These are phyloP conservation scores for Colletotrichum abscissum DNA, from an alignment of 2,329 filamentous ascomycete species.

Conservation along the genomic window DNA sequence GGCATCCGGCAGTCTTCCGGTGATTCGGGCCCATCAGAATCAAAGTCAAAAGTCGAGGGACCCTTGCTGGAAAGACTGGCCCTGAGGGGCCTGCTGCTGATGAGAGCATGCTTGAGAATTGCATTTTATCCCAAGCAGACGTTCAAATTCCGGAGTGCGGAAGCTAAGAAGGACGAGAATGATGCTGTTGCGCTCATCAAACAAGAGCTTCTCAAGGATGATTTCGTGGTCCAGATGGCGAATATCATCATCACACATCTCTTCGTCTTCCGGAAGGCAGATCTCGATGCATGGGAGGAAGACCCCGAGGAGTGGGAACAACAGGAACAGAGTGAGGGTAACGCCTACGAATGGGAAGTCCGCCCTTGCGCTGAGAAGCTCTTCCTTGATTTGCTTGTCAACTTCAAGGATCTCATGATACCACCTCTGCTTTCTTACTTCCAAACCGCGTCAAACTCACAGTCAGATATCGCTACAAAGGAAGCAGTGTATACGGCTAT, in stretches of 20 bases:
- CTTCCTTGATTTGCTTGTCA: conserved; percentile 89
- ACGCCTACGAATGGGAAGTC: conserved; percentile 92
- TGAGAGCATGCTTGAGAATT: conserved; percentile 87
- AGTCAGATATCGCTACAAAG: conserved; percentile 81
- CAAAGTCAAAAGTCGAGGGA: conserved; percentile 65
- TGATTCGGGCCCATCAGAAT: conserved; percentile 44
- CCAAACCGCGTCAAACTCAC: conserved; percentile 75
- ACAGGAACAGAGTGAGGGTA: conserved; percentile 84
- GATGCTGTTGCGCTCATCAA: conserved; percentile 78
- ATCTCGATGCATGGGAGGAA: conserved; percentile 92
- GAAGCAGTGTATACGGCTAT: conserved; percentile 96
- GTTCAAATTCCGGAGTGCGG: conserved; percentile 83
- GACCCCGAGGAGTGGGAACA: conserved; percentile 97
- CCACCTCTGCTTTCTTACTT: conserved; percentile 87
- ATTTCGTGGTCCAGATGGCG: conserved; percentile 84
- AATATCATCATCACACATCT: conserved; percentile 87
- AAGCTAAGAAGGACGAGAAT: conserved; percentile 81
- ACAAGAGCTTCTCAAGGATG: conserved; percentile 77
- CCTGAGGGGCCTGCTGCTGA: conserved; percentile 83
- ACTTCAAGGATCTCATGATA: conserved; percentile 86
- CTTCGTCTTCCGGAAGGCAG: conserved; percentile 86
- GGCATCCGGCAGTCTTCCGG: conserved; percentile 61
- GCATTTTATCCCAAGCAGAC: conserved; percentile 83
- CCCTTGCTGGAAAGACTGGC: conserved; percentile 82
- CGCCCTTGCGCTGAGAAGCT: conserved; percentile 93